Evolutionary conservation across 2,329 filamentous ascomycete species (phyloP), one percentile per base, ranked within the genome.

Genomic region (Aspergillus thermomutatus): DNA sequence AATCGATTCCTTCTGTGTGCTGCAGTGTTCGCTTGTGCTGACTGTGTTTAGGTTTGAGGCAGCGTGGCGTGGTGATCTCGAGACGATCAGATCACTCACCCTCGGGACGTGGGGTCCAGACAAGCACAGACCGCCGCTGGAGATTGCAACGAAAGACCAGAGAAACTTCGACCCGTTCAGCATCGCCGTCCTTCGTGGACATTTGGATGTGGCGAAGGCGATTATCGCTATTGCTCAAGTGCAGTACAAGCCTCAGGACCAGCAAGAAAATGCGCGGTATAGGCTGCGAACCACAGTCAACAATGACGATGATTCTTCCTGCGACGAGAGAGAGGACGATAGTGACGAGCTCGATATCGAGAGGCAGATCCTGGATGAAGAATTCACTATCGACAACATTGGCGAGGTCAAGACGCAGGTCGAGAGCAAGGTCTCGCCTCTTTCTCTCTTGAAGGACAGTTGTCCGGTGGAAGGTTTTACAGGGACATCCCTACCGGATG

Each of bases 371-470:
- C 75, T 91, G 27, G 83, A 88, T 62, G 83, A 87, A 11, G 79
- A 82, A 37, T 90, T 89, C 69, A 94, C 90, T 0, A 82, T 93
- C 52, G 88, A 94, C 17, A 85, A 91, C 63, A 80, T 94, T 56
- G 88, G 88, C 0, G 83, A 90, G 61, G 79, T 89, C 3, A 84
- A 83, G 0, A 86, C 83, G 66, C 80, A 87, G 54, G 87, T 91
- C 57, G 86, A 89, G 67, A 89, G 88, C 55, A 74, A 78, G 17
- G 73, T 81, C 8, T 80, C 79, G 37, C 87, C 90, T 1, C 67
- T 82, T 1, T 60, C 71, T 0, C 70, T 89, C 55, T 70, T 92
- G 4, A 62, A 67, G 4, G 78, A 72, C 69, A 1, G 1, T 1
- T 77, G 72, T 17, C 66, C 72, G 7, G 71, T 71, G 1, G 74